These are phyloP conservation scores for Tuber umbilicatum DNA, from an alignment of 495 filamentous ascomycete species.

Conservation along the genomic window DNA sequence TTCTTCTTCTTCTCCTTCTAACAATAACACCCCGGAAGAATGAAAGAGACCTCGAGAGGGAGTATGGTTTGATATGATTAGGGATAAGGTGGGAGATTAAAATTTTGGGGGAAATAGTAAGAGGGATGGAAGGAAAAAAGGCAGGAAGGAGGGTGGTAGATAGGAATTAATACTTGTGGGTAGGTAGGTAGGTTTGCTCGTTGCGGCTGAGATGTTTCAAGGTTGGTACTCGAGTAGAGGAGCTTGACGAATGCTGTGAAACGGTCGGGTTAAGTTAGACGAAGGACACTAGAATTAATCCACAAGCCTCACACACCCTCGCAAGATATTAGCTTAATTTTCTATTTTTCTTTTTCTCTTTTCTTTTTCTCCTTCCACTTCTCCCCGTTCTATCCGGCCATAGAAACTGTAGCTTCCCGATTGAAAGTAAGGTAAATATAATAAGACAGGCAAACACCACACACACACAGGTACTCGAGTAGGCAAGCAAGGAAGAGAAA, in stretches of 20 bases:
- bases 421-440: neutral
- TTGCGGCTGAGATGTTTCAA: slow-evolving; percentile 3
- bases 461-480: neutral
- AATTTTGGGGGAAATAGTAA: neutral
- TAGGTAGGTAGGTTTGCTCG: neutral
- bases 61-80: neutral
- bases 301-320: neutral
- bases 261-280: neutral
- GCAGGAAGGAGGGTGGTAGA: neutral
- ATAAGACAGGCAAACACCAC: neutral
- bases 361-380: neutral
- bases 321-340: neutral
- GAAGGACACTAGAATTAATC: neutral
- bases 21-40: neutral
- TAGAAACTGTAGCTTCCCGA: neutral
- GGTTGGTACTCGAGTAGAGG: neutral
- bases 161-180: neutral
- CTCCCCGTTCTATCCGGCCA: neutral
- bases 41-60: neutral
- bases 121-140: neutral
- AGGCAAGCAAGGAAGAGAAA: neutral
- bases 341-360: neutral
- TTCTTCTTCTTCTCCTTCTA: neutral
- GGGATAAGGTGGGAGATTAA: neutral
- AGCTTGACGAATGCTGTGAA: neutral